Evolutionary conservation across 345 rosid genomes (phyloP), one percentile per base, ranked within the genome.

Genomic region (Salix udensis): DNA sequence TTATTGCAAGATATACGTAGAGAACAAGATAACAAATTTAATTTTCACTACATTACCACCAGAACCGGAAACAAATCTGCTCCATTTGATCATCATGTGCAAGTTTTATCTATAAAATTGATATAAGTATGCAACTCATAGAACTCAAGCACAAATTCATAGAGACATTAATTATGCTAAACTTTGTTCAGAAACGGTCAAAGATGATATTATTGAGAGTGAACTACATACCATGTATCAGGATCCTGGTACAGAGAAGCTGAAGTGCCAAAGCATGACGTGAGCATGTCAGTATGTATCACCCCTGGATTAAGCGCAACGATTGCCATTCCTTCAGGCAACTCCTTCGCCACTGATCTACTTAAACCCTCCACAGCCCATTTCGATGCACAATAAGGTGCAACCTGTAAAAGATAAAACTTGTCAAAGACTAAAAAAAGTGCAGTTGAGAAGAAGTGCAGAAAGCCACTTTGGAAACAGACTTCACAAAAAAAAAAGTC

Each of bases 321-420:
- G 39, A 89, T 79, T 67, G 98, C 98, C 85, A 95, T 88, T 76
- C 98, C 98, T 62, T 88, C 94, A 23, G 86, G 94, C 76, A 95
- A 64, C 76, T 95, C 98, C 82, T 95, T 91, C 9, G 98, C 98
- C 70, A 95, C 98, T 42, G 98, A 88, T 82, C 93, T 89, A 65
- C 93, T 89, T 78, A 95, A 81, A 52, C 98, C 98, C 86, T 95
- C 98, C 15, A 95, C 83, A 7, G 98, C 98, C 98, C 98, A 95
- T 86, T 95, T 95, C 1, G 98, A 95, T 42, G 98, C 98, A 84
- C 97, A 95, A 86, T 95, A 95, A 67, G 98, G 98, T 68, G 98
- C 96, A 74, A 95, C 98, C 98, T 95, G 82, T 71, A 65, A 10
- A 77, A 74, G 53, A 28, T 9, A 26, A 55, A 67, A 46, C 61